Conservation (phyloP, 2,329 filamentous ascomycete genomes). For the Coniochaeta hoffmannii region DNA sequence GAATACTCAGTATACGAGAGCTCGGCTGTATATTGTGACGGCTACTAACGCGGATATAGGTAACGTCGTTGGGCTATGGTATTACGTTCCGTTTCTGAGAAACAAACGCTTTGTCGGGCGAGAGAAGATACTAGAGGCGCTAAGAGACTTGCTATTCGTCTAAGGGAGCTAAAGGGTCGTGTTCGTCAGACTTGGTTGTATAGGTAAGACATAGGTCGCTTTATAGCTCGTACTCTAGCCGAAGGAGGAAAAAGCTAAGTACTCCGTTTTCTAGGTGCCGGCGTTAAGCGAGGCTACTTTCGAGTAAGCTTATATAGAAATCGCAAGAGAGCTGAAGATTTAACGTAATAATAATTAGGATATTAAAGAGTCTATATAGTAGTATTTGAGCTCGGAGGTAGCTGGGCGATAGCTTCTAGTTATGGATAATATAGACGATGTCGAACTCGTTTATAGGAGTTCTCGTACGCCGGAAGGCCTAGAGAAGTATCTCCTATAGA, state of each 20-base stretch:
- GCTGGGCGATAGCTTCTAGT: slow-evolving; percentile 30
- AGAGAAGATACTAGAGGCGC: slow-evolving; percentile 11
- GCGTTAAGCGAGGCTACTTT: slow-evolving; percentile 30
- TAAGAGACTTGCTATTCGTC: slow-evolving; percentile 19
- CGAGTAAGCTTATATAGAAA: slow-evolving; percentile 27
- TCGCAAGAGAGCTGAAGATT: slow-evolving; percentile 23
- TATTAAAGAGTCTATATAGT: slow-evolving; percentile 52
- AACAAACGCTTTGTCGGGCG: slow-evolving; percentile 20
- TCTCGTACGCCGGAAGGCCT: slow-evolving; percentile 11
- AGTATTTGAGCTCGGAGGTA: slow-evolving; percentile 17
- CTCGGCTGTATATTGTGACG: neutral
- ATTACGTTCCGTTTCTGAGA: slow-evolving; percentile 11
- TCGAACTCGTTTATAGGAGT: slow-evolving; percentile 15
- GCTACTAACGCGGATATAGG: slow-evolving; percentile 38
- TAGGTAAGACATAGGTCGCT: slow-evolving; percentile 32
- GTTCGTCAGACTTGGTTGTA: slow-evolving; percentile 29
- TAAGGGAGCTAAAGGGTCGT: slow-evolving; percentile 16
- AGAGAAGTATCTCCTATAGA: slow-evolving; percentile 23
- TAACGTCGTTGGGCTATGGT: slow-evolving; percentile 1
- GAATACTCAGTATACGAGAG: neutral
- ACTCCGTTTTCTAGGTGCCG: slow-evolving; percentile 36
- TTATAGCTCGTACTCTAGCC: slow-evolving; percentile 31
- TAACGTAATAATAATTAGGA: slow-evolving; percentile 42
- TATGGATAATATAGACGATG: slow-evolving; percentile 34
- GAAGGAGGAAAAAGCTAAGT: slow-evolving; percentile 25